Evolutionary conservation across 192 early-diverging fungal genomes (phyloP), one percentile per base, ranked within the genome.

Genomic region (Martensiomyces pterosporus): DNA sequence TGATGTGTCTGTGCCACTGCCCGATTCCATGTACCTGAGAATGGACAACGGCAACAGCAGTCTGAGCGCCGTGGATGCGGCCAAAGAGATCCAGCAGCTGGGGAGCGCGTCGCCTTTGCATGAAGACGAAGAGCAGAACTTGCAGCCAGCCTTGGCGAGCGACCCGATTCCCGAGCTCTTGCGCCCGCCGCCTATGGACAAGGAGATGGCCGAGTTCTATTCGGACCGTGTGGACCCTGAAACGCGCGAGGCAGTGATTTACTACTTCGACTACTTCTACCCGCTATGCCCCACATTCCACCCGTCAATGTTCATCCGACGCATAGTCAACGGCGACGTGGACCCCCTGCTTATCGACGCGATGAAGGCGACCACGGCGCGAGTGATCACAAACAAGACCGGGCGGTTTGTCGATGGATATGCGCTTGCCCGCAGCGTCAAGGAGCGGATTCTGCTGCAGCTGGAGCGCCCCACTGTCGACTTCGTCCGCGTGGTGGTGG

Each of bases 231-330:
- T 66, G 14, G 49, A 52, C 18, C 27, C 27, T 10, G 64, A 61
- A 24, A 74, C 70, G 1, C 49, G 70, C 32, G 70, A 74, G 22
- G 55, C 70, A n/a, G 59, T 74, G n/a, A 43, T 43, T 2, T 66
- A 52, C 47, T 74, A 74, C 52, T 74, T 74, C 49, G 64, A 74
- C 59, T 74, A 59, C 39, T 74, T 74, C 16, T 74, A 74, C 13
- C 70, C 70, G 47, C 64, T 74, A 6, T 55, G 55, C 32, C 70
- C 70, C 16, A 74, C 67, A 62, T 74, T 67, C 48, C 63, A 74
- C 19, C 70, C 70, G 52, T 74, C 64, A 0, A 59, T 74, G 70
- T 74, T 74, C 18, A 74, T 74, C 36, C 58, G 58, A 21, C 63
- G 70, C 24, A 45, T 74, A 17, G 70, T 74, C 25, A 51, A 52